phyloP scores from a whole-genome alignment of 148 eudicot species.

The Drosera capensis region DNA sequence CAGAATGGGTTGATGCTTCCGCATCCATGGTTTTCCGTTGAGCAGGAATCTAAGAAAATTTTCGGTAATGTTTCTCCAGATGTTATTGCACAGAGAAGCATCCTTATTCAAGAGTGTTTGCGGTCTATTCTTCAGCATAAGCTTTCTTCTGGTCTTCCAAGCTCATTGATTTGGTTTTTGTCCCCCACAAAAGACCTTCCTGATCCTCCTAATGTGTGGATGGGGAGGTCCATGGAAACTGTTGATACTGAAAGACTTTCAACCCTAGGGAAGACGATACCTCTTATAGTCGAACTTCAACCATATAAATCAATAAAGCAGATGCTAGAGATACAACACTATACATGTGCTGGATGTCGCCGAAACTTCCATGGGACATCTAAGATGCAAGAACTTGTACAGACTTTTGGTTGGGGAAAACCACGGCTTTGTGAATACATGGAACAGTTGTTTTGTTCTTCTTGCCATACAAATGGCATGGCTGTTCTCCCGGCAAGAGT shows the following conservation, averaged over 20 bases:
- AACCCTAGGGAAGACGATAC: constrained; percentile 59
- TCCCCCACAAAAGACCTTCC: constrained; percentile 43
- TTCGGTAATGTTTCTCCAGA: constrained; percentile 85
- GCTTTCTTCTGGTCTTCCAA: constrained; percentile 29
- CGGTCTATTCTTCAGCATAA: constrained; percentile 37
- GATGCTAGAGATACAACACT: constrained; percentile 67
- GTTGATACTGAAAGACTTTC: constrained; percentile 14
- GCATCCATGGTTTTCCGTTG: constrained; percentile 67
- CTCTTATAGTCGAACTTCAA: constrained; percentile 52
- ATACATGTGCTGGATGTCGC: constrained; percentile 88
- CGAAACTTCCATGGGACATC: constrained; percentile 65
- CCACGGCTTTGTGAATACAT: constrained; percentile 94
- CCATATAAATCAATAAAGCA: constrained; percentile 57
- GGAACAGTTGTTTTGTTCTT: constrained; percentile 80
- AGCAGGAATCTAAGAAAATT: constrained; percentile 63
- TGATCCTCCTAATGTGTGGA: constrained; percentile 22
- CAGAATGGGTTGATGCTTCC: constrained; percentile 68
- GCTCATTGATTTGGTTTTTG: constrained; percentile 54
- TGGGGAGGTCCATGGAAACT: constrained; percentile 17
- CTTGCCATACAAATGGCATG: constrained; percentile 74
- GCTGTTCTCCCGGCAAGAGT: constrained; percentile 88
- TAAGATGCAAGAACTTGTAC: constrained; percentile 50
- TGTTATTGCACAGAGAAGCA: constrained; percentile 69
- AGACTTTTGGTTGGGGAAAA: constrained; percentile 82
- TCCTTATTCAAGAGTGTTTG: constrained; percentile 77